Conservation (phyloP, 108 stramenopile genomes). For the Cylindrotheca fusiformis region DNA sequence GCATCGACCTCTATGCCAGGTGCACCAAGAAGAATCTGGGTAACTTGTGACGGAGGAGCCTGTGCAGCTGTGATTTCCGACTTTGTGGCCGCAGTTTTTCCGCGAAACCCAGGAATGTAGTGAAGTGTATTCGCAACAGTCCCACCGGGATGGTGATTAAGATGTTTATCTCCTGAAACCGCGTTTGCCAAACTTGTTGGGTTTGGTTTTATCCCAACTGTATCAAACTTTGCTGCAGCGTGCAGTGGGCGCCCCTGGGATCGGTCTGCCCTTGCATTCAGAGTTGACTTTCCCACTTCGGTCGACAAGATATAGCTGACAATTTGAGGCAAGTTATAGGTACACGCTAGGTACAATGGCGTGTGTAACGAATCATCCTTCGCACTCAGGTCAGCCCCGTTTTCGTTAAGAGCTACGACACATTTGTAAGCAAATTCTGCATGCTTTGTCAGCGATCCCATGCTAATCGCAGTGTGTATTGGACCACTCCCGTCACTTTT, state of each 20-base stretch:
- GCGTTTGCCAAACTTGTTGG: conserved; percentile 5
- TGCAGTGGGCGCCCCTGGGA: conserved; percentile 77
- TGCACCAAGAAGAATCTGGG: conserved; percentile 58
- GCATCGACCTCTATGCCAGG: conserved; percentile 80
- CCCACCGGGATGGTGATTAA: conserved; percentile 38
- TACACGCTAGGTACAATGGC: conserved; percentile 78
- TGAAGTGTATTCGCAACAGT: conserved; percentile 30
- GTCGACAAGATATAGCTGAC: conserved; percentile 58
- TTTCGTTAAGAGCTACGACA: conserved; percentile 45
- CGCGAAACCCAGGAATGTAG: conserved; percentile 38
- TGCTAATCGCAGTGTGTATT: conserved; percentile 78
- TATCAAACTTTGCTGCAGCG: conserved; percentile 84
- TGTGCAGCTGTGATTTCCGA: conserved; percentile 1
- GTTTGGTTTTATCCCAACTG: conserved; percentile 16
- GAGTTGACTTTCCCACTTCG: conserved; percentile 50
- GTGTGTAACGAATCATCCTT: conserved; percentile 85
- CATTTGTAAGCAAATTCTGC: conserved; percentile 75
- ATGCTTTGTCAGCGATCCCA: conserved; percentile 67
- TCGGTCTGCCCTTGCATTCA: conserved; percentile 73
- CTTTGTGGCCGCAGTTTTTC: conserved; percentile 18
- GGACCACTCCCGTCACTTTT: conserved; percentile 86
- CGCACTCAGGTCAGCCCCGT: conserved; percentile 72
- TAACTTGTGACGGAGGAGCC: conserved; percentile 23
- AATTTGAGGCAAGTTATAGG: conserved; percentile 64
- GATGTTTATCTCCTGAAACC: conserved; percentile 19